Base-by-base conservation (phyloP, 768 basidiomycete species). In the Suillus paluster region DNA sequence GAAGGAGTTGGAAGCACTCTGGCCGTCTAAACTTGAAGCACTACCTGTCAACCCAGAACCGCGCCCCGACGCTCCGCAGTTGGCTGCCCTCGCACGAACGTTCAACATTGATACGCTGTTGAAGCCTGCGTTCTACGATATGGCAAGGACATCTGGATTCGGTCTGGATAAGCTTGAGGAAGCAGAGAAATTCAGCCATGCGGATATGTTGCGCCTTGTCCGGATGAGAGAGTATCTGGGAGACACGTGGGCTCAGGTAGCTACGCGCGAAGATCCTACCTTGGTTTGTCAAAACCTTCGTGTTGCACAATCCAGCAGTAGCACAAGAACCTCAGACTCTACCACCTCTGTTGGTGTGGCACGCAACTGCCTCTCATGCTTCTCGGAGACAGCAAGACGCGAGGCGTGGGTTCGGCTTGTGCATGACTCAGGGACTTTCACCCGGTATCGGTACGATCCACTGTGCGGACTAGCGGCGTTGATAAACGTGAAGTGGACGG, bases 81-180 rank as follows among this genome's bases (percentile, higher is more conserved):
- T 73, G 3, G 64, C 80, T 23, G 50, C 65, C 17, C 69, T 81
- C 15, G 77, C 73, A 21, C 72, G 71, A 15, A 21, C 62, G 5
- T 75, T 63, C 59, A 61, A 70, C 23, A 45, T 79, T 9, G 64
- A 70, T 3, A 38, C 36, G 0, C 67, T 80, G 33, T 66, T 77
- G 15, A 76, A 77, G 49, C 68, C 70, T 46, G 79, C 79, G 1
- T 79, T 75, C 58, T 81, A 81, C 61, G 78, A 81, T 61, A 69
- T 82, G 15, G 66, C 68, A 23, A 58, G 65, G 38, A 5, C 58
- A n/a, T 14, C 48, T 12, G 59, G 41, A 66, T 79, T 5, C 70
- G 79, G 34, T 64, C 27, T 50, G 27, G 27, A 11, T 10, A 19
- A 9, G 8, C 25, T 50, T 7, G 49, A 30, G 2, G 19, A 30